phyloP scores from a whole-genome alignment of 495 filamentous ascomycete species.

The Xylaria cubensis region DNA sequence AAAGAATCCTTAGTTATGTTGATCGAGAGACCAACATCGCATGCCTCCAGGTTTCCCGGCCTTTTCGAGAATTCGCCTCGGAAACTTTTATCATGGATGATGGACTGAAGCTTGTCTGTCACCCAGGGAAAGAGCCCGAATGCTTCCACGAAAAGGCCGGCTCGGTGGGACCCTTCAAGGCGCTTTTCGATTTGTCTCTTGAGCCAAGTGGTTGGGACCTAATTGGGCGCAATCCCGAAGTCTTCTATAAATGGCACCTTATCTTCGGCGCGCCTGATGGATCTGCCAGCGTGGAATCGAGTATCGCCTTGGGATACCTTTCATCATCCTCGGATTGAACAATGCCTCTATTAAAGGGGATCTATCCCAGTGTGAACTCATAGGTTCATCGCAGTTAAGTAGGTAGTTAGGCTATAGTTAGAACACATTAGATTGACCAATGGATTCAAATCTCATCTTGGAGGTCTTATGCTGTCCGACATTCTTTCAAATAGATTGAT shows the following conservation, averaged over 20 bases:
- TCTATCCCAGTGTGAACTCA: no score
- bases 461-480: no score
- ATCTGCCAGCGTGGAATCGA: conserved; percentile 5
- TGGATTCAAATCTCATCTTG: no score
- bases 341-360: no score
- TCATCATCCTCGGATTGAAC: no score
- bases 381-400: no score
- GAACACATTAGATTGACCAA: no score
- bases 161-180: background rate
- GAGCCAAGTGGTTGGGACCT: no score
- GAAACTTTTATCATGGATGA: conserved; percentile 5
- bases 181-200: no score
- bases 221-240: background rate
- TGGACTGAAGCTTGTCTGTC: background rate
- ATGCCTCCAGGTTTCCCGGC: conserved; percentile 6
- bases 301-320: background rate
- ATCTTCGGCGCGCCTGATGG: background rate
- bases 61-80: conserved; percentile 1
- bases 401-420: no score
- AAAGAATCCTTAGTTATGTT: background rate
- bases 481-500: no score
- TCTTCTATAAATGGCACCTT: background rate
- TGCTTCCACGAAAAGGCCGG: background rate
- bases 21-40: conserved; percentile 8
- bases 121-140: conserved; percentile 6